Evolutionary conservation across 2,329 filamentous ascomycete species (phyloP), one percentile per base, ranked within the genome.

Genomic region (Geosmithia morbida): DNA sequence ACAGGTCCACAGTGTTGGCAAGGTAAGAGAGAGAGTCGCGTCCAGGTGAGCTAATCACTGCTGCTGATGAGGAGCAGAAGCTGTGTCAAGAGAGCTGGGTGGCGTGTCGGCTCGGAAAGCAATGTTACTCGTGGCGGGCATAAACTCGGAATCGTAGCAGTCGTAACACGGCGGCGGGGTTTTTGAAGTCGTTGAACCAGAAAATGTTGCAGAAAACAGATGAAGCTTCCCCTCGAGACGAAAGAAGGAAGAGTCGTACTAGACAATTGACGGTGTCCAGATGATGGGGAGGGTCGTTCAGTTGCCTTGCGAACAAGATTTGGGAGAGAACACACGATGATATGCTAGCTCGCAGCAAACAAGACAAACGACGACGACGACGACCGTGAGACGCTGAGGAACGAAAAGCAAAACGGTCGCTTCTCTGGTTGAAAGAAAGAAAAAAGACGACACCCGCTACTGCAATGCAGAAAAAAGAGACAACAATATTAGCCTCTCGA

Each of bases 401-500:
- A 26, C 42, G 20, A 45, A 44, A 40, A 45, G 29, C 16, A 43
- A 46, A 18, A 13, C 22, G 19, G 44, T 46, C 33, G 46, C 43
- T 47, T 43, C 39, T 46, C 41, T 37, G 33, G 33, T 11, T 11
- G 33, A 37, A 16, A 37, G 33, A 16, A 37, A 17, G 45, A 30
- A 42, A 41, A 19, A 33, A 43, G 19, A 43, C 46, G 43, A 43
- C 44, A 43, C 53, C 56, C 56, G 52, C 56, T 58, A 56, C 56
- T 58, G 56, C 56, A 58, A 59, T 58, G 57, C 56, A 59, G 52
- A 57, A 51, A 37, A 57, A 51, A 37, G 22, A 26, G 33, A 37
- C 11, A 37, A 11, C 6, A 42, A 16, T 55, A 54, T 59, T 58
- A 58, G 57, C 55, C 56, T 55, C 56, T 54, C 57, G 55, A 55